phyloP scores from a whole-genome alignment of 202 grass and related monocot genomes.

The Carex arenaria region DNA sequence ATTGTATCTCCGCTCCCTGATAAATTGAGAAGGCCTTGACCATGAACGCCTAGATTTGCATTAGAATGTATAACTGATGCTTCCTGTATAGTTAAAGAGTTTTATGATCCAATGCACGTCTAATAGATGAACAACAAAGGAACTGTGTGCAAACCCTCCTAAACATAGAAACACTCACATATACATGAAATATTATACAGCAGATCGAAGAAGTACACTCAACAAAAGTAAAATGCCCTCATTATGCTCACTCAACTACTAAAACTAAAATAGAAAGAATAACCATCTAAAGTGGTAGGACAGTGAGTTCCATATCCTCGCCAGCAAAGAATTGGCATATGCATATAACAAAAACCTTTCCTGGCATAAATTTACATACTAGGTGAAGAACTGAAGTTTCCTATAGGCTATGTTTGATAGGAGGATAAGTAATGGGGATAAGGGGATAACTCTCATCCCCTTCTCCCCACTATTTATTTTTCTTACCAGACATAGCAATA shows the following conservation, averaged over 20 bases:
- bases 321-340: not conserved
- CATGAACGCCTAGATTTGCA: conserved; percentile 97
- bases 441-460: not conserved
- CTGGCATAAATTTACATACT: not conserved
- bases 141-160: not conserved
- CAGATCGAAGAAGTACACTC: not conserved
- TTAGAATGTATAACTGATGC: conserved; percentile 97
- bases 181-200: not conserved
- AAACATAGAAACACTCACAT: not conserved
- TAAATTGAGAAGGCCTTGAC: conserved; percentile 98
- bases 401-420: not conserved
- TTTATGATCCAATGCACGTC: not conserved
- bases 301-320: not conserved
- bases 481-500: not conserved
- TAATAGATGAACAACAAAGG: conserved; percentile 11
- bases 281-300: not conserved
- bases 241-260: not conserved
- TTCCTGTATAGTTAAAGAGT: conserved; percentile 40
- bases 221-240: not conserved
- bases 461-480: not conserved
- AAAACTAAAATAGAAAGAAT: not conserved
- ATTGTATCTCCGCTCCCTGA: conserved; percentile 87
- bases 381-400: not conserved
- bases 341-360: not conserved
- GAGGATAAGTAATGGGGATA: not conserved